phyloP scores from a whole-genome alignment of 2,329 filamentous ascomycete genomes.

The Keithomyces neogunnii region DNA sequence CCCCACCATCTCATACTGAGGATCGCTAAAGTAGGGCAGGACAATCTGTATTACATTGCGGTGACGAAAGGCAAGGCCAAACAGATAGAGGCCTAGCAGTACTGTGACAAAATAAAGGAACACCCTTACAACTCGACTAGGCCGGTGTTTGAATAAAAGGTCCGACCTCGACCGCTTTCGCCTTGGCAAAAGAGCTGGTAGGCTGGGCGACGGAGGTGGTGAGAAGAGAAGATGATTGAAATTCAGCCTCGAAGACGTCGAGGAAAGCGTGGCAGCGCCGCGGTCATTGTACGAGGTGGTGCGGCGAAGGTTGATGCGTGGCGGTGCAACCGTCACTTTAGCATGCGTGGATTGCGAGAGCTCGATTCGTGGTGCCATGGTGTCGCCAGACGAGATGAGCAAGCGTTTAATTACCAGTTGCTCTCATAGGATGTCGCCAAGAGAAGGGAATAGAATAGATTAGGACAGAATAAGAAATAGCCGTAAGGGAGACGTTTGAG shows the following conservation, averaged over 20 bases:
- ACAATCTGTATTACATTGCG: conserved; percentile 19
- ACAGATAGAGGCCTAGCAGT: conserved; percentile 42
- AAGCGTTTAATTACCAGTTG: background rate
- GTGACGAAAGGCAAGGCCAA: conserved; percentile 19
- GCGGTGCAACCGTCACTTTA: conserved; percentile 44
- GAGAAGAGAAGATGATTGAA: conserved; percentile 61
- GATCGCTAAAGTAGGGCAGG: conserved; percentile 34
- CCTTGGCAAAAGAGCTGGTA: conserved; percentile 59
- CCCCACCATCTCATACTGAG: conserved; percentile 58
- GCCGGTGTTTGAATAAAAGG: conserved; percentile 33
- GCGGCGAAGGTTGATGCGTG: conserved; percentile 50
- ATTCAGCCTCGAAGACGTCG: conserved; percentile 54
- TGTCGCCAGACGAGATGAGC: conserved; percentile 4
- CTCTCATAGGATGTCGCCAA: background rate
- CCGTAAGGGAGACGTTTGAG: background rate
- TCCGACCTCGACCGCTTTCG: conserved; percentile 52
- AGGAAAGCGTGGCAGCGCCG: conserved; percentile 38
- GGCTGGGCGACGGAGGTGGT: conserved; percentile 60
- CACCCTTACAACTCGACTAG: conserved; percentile 48
- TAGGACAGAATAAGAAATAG: background rate
- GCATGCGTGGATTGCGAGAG: conserved; percentile 34
- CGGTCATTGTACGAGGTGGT: conserved; percentile 48
- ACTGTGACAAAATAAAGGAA: conserved; percentile 45
- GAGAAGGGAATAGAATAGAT: no score
- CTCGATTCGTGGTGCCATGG: conserved; percentile 40